phyloP scores from a whole-genome alignment of 495 filamentous ascomycete genomes.

The Aspergillus indologenus region DNA sequence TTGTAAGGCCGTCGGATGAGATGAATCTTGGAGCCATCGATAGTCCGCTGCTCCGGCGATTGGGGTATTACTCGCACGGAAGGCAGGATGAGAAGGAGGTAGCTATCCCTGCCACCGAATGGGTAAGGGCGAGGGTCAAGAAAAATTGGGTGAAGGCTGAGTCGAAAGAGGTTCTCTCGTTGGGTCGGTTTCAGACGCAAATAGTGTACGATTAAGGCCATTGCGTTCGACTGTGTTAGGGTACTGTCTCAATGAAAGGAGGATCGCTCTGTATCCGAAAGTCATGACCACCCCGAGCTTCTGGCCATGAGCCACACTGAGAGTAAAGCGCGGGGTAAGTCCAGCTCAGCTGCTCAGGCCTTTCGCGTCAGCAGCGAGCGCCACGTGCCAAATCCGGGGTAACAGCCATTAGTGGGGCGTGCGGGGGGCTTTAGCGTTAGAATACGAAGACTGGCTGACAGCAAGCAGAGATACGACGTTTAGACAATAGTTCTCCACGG shows the following conservation, averaged over 20 bases:
- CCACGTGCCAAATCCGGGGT: not conserved
- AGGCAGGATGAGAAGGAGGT: slow-evolving; percentile 11
- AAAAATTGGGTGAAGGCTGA: slow-evolving; percentile 1
- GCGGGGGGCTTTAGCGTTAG: not conserved
- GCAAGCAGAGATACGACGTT: not conserved
- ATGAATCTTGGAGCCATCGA: slow-evolving; percentile 18
- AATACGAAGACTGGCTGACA: not conserved
- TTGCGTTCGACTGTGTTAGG: not conserved
- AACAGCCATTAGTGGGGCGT: too few relatives aligned
- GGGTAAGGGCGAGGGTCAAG: slow-evolving; percentile 24
- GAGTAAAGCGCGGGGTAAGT: too few relatives aligned
- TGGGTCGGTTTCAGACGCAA: not conserved
- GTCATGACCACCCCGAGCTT: too few relatives aligned
- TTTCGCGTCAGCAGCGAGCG: not conserved
- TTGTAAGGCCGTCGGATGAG: slow-evolving; percentile 37
- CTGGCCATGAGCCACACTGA: too few relatives aligned
- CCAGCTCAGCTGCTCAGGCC: too few relatives aligned
- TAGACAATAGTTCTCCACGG: not conserved
- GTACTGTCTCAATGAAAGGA: too few relatives aligned
- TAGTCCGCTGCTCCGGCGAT: slow-evolving; percentile 16
- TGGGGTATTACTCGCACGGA: slow-evolving; percentile 11
- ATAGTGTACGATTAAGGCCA: not conserved
- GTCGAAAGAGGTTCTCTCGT: not conserved
- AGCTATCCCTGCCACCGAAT: slow-evolving; percentile 27
- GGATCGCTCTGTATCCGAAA: too few relatives aligned